Conservation (phyloP, 2,329 filamentous ascomycete species). For the Ascochyta pisi region DNA sequence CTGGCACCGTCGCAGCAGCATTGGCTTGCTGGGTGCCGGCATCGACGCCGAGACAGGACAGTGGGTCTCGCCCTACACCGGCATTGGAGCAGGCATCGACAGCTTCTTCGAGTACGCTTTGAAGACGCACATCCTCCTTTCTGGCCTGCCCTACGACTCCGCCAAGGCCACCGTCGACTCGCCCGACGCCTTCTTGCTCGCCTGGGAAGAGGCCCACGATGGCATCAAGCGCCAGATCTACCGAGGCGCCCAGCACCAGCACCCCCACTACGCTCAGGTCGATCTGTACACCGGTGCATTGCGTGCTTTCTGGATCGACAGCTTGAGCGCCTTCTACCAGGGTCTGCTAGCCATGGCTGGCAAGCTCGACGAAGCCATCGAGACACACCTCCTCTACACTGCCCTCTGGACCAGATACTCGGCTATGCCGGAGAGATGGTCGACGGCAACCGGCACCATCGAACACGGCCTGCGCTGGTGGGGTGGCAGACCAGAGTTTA, state of each 20-base stretch:
- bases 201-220: slow-evolving; percentile 85
- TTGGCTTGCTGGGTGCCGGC: slow-evolving; percentile 87
- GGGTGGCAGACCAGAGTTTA: slow-evolving; percentile 93
- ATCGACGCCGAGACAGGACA: slow-evolving; percentile 90
- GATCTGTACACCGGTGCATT: slow-evolving; percentile 88
- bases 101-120: slow-evolving; percentile 99
- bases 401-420: slow-evolving; percentile 94
- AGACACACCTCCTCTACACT: slow-evolving; percentile 87
- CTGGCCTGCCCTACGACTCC: slow-evolving; percentile 63
- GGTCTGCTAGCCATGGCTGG: slow-evolving; percentile 86
- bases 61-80: slow-evolving; percentile 89
- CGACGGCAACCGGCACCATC: slow-evolving; percentile 79
- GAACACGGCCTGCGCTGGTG: slow-evolving; percentile 92
- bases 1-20: slow-evolving; percentile 85
- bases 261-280: slow-evolving; percentile 91
- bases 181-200: slow-evolving; percentile 77
- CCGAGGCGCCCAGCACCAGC: slow-evolving; percentile 73
- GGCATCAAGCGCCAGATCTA: slow-evolving; percentile 93
- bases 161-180: slow-evolving; percentile 67
- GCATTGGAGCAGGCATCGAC: slow-evolving; percentile 94
- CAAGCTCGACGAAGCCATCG: slow-evolving; percentile 87
- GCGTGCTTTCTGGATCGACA: slow-evolving; percentile 94
- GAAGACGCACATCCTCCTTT: slow-evolving; percentile 90
- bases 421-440: slow-evolving; percentile 95
- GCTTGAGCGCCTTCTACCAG: slow-evolving; percentile 92